phyloP scores from a whole-genome alignment of 352 stramenopile species.

The Phytophthora constricta region DNA sequence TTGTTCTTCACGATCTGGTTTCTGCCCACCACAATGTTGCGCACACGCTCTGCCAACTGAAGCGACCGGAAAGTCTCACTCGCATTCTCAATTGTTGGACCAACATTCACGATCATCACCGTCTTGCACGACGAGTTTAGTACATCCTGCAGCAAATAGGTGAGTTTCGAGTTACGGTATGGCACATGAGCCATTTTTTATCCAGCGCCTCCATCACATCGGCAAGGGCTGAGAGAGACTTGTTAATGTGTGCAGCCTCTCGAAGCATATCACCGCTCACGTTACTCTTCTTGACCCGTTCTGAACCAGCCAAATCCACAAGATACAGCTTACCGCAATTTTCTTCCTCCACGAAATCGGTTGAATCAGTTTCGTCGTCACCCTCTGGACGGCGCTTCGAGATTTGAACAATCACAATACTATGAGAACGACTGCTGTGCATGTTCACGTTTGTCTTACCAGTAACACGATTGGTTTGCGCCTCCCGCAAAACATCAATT shows the following conservation, averaged over 20 bases:
- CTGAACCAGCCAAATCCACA: conserved; percentile 93
- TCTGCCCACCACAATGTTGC: conserved; percentile 79
- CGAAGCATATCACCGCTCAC: conserved; percentile 84
- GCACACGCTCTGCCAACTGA: conserved; percentile 85
- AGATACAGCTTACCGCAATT: conserved; percentile 92
- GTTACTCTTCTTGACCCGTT: conserved; percentile 92
- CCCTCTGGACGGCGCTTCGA: conserved; percentile 52
- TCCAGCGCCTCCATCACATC: conserved; percentile 94
- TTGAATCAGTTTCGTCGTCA: conserved; percentile 34
- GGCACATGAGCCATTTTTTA: conserved; percentile 92
- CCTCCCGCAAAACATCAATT: conserved; percentile 66
- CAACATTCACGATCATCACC: conserved; percentile 94
- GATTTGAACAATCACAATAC: conserved; percentile 92
- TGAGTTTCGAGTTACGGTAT: conserved; percentile 98
- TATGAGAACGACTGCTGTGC: conserved; percentile 93
- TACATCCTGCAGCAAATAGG: conserved; percentile 96
- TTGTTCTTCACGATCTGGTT: conserved; percentile 88
- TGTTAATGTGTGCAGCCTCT: conserved; percentile 88
- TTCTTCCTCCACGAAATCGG: conserved; percentile 42
- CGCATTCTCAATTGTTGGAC: conserved; percentile 79
- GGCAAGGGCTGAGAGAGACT: conserved; percentile 91
- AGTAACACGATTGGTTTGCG: conserved; percentile 83
- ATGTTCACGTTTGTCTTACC: conserved; percentile 89
- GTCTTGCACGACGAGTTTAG: conserved; percentile 92
- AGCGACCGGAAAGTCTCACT: conserved; percentile 90